Evolutionary conservation across 1,284 basidiomycete genomes (phyloP).

Genomic region (Hymenochaete sp.): DNA sequence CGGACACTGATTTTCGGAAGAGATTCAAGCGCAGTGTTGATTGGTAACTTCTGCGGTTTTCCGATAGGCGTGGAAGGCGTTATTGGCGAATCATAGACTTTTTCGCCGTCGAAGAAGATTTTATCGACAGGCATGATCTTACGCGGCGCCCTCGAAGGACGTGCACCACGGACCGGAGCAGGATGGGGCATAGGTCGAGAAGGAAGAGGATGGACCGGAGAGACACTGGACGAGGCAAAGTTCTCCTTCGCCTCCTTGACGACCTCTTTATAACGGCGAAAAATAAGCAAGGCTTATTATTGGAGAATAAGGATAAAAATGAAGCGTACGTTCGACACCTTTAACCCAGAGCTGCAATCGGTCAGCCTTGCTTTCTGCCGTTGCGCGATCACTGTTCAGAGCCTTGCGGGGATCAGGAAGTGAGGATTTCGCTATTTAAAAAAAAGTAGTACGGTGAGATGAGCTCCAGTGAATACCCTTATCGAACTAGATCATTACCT

Average conservation of each 20-base stretch:
- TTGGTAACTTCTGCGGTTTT: conserved; percentile 18
- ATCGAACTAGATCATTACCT: conserved; percentile 26
- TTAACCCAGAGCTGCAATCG: conserved; percentile 70
- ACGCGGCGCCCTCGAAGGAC: conserved; percentile 47
- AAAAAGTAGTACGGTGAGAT: conserved; percentile 1
- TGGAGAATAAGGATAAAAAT: conserved; percentile 10
- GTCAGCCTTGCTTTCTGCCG: conserved; percentile 47
- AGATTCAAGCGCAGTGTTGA: conserved; percentile 12
- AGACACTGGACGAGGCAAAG: conserved; percentile 46
- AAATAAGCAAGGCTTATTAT: conserved; percentile 2
- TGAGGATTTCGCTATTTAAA: conserved; percentile 33
- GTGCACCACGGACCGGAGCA: conserved; percentile 30
- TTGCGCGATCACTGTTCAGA: conserved; percentile 40
- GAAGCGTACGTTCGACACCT: conserved; percentile 59
- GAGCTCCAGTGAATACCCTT: conserved; percentile 12
- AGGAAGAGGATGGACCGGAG: conserved; percentile 50
- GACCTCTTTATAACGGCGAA: conserved; percentile 43
- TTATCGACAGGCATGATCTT: conserved; percentile 58
- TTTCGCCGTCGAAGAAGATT: conserved; percentile 51
- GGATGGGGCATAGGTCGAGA: conserved; percentile 45
- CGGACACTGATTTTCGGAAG: conserved; percentile 18
- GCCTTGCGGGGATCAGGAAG: conserved; percentile 44
- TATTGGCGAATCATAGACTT: conserved; percentile 28
- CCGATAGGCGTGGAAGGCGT: conserved; percentile 23
- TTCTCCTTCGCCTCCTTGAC: conserved; percentile 66